These are phyloP conservation scores for Agroathelia rolfsii DNA, from an alignment of 1,284 basidiomycete species.

Conservation along the genomic window DNA sequence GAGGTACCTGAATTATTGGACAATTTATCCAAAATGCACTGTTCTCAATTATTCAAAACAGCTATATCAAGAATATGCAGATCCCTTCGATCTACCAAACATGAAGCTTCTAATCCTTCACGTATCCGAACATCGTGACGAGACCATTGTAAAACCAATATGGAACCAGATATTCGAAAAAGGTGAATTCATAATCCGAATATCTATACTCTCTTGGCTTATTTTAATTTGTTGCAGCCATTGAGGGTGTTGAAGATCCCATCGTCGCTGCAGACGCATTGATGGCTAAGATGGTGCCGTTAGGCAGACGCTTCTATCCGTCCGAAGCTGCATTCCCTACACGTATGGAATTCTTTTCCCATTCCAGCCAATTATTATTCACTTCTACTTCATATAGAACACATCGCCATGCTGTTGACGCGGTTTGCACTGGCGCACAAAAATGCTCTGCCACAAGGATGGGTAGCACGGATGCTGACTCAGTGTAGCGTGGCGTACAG, in stretches of 20 bases:
- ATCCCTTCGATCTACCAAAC: conserved; percentile 77
- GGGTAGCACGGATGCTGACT: conserved; percentile 70
- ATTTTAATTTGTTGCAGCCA: conserved; percentile 24
- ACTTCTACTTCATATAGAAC: conserved; percentile 35
- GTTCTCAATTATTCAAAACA: conserved; percentile 22
- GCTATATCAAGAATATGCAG: conserved; percentile 85
- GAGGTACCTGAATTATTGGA: conserved; percentile 37
- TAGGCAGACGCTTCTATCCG: conserved; percentile 81
- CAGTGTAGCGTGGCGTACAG: conserved; percentile 70
- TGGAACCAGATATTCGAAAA: conserved; percentile 85
- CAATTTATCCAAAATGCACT: too few relatives aligned
- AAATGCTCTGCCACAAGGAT: conserved; percentile 55
- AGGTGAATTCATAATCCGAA: conserved; percentile 33
- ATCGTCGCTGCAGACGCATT: conserved; percentile 51
- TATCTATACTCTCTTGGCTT: conserved; percentile 4
- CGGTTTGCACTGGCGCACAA: conserved; percentile 58
- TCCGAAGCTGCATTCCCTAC: conserved; percentile 87
- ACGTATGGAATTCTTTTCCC: conserved; percentile 35
- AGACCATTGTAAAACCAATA: conserved; percentile 70
- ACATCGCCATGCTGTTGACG: conserved; percentile 60
- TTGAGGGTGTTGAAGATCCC: conserved; percentile 38
- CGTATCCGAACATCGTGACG: conserved; percentile 87
- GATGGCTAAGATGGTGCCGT: conserved; percentile 51
- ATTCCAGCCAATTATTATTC: conserved; percentile 7
- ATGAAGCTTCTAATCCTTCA: conserved; percentile 89